These are phyloP conservation scores for Rhodotorula sp. DNA, from an alignment of 1,284 basidiomycete genomes.

Conservation along the genomic window DNA sequence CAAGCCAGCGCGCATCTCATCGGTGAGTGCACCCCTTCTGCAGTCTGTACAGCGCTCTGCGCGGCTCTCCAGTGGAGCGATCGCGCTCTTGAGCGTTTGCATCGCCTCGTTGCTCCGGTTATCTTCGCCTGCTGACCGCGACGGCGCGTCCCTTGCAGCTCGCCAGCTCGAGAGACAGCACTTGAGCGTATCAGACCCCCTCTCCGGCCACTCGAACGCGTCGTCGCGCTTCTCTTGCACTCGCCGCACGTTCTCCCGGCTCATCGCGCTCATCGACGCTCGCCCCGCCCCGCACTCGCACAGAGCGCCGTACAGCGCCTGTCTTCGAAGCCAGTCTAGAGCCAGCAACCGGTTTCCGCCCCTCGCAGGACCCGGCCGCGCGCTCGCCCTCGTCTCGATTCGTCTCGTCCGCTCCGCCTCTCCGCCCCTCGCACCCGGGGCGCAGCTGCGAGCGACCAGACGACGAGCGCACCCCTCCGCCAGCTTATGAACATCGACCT, in stretches of 20 bases:
- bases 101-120: neutral
- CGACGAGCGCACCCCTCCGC: neutral
- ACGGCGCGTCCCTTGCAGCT: neutral
- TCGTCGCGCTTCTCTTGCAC: neutral
- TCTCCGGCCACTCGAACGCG: neutral
- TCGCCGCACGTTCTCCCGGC: neutral
- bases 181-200: neutral
- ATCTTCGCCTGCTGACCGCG: neutral
- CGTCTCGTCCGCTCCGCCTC: neutral
- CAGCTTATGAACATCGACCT: conserved; percentile 32
- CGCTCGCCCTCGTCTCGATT: neutral
- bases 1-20: too few relatives aligned
- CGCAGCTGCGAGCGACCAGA: neutral
- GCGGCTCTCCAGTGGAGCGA: too few relatives aligned
- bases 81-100: neutral
- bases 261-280: too few relatives aligned
- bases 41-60: too few relatives aligned
- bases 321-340: too few relatives aligned
- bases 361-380: too few relatives aligned
- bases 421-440: neutral
- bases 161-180: neutral
- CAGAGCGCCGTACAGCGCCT: too few relatives aligned
- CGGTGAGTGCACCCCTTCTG: too few relatives aligned
- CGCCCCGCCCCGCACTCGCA: too few relatives aligned
- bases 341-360: too few relatives aligned